Base-by-base conservation (phyloP, 805 yeast genomes). In the Kregervanrija pseudodelftensis region DNA sequence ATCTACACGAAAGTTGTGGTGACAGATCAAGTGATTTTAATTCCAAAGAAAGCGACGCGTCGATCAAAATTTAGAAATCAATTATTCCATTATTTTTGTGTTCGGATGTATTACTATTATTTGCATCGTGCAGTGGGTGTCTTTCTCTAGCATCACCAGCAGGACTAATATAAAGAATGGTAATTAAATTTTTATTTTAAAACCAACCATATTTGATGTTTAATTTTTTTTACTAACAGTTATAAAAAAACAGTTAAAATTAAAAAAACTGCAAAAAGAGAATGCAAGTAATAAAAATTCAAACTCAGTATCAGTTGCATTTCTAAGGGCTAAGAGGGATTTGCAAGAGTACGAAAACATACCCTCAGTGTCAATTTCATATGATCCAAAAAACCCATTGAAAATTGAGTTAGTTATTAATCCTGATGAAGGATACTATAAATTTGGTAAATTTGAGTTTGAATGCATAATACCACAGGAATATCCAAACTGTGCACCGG, bases 401-500 rank as follows among this genome's bases (percentile, higher is more conserved):
- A 69, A 76, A 46, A 82, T 88, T 55, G 66, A 68, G 38, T 70
- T 88, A 12, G 51, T 58, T 8, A 73, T 86, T 13, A 58, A 51
- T 15, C 95, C 96, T 2, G 79, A 74, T 44, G 84, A 81, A 54
- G 96, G 96, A 7, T 74, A 73, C 56, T 87, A 87, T 57, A 59
- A 66, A 38, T 70, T 72, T n/a, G 95, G 95, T 1, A 54, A 48
- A n/a, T 86, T 91, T 65, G 60, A 60, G 15, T 91, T 91, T 61
- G 67, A 70, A n/a, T 77, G 90, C 39, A 69, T 67, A 31, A 72
- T 90, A 36, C 76, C 78, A 40, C 79, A 78, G 36, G 81, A 79
- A 52, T 91, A 81, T 64, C 99, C 99, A 2, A 93, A 90, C 46
- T 93, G 85, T 41, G 89, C 97, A 8, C 99, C 99, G 9, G 85